Evolutionary conservation across 345 rosid genomes (phyloP).

Genomic region (Sisymbrium irio): DNA sequence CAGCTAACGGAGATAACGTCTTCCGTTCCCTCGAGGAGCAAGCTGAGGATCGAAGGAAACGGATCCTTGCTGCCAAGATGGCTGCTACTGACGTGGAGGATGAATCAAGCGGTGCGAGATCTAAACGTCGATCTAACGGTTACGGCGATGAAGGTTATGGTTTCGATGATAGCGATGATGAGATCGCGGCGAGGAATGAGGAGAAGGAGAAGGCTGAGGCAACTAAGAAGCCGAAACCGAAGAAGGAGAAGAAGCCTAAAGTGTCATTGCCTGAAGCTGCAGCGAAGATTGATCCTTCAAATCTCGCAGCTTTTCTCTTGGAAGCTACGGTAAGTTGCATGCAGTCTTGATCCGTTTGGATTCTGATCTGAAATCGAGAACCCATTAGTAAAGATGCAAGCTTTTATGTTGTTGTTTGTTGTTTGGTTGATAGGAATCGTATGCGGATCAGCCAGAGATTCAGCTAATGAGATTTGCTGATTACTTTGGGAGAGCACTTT

Average conservation of each 20-base stretch:
- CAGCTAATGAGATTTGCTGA: conserved; percentile 70
- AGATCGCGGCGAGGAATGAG: conserved; percentile 28
- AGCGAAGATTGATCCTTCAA: conserved; percentile 49
- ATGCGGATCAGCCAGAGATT: conserved; percentile 52
- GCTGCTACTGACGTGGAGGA: conserved; percentile 28
- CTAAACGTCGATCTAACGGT: conserved; percentile 38
- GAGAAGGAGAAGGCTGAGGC: conserved; percentile 36
- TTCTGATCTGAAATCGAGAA: not conserved
- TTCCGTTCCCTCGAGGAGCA: conserved; percentile 53
- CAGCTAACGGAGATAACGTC: conserved; percentile 38
- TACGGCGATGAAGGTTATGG: conserved; percentile 37
- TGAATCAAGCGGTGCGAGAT: conserved; percentile 22
- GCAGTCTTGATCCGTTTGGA: not conserved
- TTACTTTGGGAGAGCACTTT: conserved; percentile 62
- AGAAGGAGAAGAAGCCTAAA: conserved; percentile 72
- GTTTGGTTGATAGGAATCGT: conserved; percentile 39
- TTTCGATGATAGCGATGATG: conserved; percentile 46
- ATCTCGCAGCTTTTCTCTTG: conserved; percentile 53
- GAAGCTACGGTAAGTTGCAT: conserved; percentile 42
- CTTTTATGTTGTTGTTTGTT: conserved; percentile 2
- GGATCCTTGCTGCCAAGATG: conserved; percentile 42
- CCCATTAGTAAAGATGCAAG: not conserved
- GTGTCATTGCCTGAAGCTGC: conserved; percentile 66
- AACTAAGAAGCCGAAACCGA: conserved; percentile 44
- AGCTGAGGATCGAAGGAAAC: conserved; percentile 49